phyloP scores from a whole-genome alignment of 768 basidiomycete genomes.

The Pleurotus tuoliensis region DNA sequence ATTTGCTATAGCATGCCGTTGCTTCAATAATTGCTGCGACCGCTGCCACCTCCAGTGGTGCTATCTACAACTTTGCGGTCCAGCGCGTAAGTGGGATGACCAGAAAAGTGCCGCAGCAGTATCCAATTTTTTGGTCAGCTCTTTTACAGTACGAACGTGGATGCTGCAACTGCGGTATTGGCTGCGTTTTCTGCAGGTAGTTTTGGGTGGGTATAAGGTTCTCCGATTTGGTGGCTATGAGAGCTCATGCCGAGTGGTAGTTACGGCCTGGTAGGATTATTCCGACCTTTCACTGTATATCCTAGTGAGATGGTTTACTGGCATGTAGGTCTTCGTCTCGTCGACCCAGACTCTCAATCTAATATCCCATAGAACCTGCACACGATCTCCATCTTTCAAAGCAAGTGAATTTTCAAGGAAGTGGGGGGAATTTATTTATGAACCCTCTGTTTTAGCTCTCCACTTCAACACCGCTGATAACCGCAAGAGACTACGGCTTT shows the following conservation, averaged over 20 bases:
- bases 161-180: conserved; percentile 51
- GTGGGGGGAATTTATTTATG: background rate
- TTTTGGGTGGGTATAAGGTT: conserved; percentile 41
- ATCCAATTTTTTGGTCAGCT: conserved; percentile 28
- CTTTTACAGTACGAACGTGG: conserved; percentile 54
- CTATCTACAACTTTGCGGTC: conserved; percentile 59
- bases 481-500: conserved; percentile 46
- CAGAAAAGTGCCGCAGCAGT: too few relatives aligned
- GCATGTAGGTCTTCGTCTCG: conserved; percentile 29
- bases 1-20: conserved; percentile 44
- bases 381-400: conserved; percentile 57
- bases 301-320: conserved; percentile 64
- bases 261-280: conserved; percentile 56
- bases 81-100: conserved; percentile 36
- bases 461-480: conserved; percentile 46
- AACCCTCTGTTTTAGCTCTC: conserved; percentile 28
- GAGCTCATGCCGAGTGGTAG: conserved; percentile 20
- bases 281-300: conserved; percentile 56
- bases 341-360: background rate
- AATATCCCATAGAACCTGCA: conserved; percentile 40
- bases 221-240: background rate
- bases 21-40: conserved; percentile 55
- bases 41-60: conserved; percentile 46
- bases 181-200: conserved; percentile 62
- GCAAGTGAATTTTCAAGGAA: conserved; percentile 17